Base-by-base conservation (phyloP, 2,329 filamentous ascomycete species). In the Verticillium albo-atrum region DNA sequence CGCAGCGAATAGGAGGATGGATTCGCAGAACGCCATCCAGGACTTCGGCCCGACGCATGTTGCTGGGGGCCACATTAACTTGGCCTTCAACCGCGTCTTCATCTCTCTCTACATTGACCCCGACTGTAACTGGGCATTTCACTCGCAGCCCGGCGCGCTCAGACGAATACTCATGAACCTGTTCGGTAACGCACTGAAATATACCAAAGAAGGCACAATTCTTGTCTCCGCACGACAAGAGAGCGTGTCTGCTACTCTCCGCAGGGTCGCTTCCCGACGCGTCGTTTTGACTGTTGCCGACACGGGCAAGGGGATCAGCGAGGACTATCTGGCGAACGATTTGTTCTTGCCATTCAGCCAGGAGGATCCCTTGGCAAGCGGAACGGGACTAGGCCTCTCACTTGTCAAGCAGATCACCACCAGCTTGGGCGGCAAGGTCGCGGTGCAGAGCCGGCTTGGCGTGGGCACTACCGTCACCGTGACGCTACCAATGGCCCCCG, bases 341-440 rank as follows among this genome's bases (percentile, higher is more conserved):
- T 70, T 88, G 0, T 89, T 86, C 66, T 83, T 79, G 0, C 82
- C 85, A 0, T 88, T 88, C 60, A 71, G 78, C 0, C 86, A 89
- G 64, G 86, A 89, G 64, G 79, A 87, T 55, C 72, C 75, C 0
- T 70, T 89, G 14, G 76, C 80, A 0, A 79, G 79, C 1, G 86
- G 86, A 1, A 82, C 82, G 3, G 86, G 86, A 0, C 74, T 89
- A 0, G 87, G 87, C 0, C 71, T 89, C 51, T 83, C 80, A 30
- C 82, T 89, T 15, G 85, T 89, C 14, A 74, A 78, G 32, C 75
- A 77, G 60, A 81, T 89, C 20, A 80, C 87, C 9, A 77, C 78
- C 27, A 78, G 80, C 12, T 73, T 89, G 1, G 78, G 79, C 54
- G 86, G 86, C 1, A 77, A 75, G 12, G 82, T 89, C 60, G 76